Evolutionary conservation across 108 stramenopile genomes (phyloP), one percentile per base, ranked within the genome.

Genomic region (Asterionellopsis glacialis): DNA sequence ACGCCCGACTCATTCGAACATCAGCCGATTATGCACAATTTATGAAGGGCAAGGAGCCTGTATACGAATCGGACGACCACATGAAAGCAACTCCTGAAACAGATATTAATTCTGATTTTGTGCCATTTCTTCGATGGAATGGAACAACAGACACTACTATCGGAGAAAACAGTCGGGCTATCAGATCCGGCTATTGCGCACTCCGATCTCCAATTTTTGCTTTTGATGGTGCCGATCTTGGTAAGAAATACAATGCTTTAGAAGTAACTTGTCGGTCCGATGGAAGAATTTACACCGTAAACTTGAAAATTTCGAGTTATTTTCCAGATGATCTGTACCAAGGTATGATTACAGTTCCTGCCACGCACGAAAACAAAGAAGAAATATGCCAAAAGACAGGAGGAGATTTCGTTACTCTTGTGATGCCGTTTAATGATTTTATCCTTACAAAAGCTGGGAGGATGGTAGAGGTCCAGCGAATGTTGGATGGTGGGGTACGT

Each of bases 291-390:
- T 93, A 93, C 67, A 83, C 87, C 2, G 61, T 88, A 26, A 88
- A 89, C 61, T 57, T 93, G 54, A 71, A 84, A 33, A 76, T 82
- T 10, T 74, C 81, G 51, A 79, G 72, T 21, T 81, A 78, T 48
- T 81, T 93, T 70, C 87, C 81, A 16, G 85, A 82, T 45, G 91
- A 93, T 67, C 64, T 93, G 57, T 93, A 82, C 60, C 91, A 88
- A 63, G 78, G 80, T 19, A 82, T 84, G 51, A 82, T 92, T 38
- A 67, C 63, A 11, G 48, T 77, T 26, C 76, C 76, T 7, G 63
- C 67, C 2, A 67, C 65, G 6, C 58, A 56, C 15, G 2, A 4
- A 2, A 21, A 5, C 19, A 21, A 48, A 16, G 41, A 50, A 33
- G 24, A 25, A 47, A 33, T 14, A 24, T 55, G 51, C 57, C 21